phyloP scores from a whole-genome alignment of 345 rosid species.

The Gossypium ekmanianum region DNA sequence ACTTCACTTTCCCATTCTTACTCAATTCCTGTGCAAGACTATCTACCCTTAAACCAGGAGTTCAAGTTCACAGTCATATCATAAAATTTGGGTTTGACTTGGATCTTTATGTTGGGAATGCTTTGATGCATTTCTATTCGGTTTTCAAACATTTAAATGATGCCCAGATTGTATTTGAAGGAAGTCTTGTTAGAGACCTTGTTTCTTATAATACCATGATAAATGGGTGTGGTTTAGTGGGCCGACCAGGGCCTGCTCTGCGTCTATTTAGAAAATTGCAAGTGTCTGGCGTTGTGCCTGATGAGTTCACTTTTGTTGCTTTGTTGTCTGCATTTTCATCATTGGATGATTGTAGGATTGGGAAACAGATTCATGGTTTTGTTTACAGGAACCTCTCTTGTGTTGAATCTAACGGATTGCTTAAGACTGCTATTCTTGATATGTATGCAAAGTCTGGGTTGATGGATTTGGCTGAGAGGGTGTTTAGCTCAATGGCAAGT shows the following conservation, averaged over 20 bases:
- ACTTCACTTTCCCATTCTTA: constrained; percentile 39
- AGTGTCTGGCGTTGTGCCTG: constrained; percentile 28
- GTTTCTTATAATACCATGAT: constrained; percentile 40
- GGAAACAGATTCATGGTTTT: constrained; percentile 29
- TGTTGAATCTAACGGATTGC: constrained; percentile 25
- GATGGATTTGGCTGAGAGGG: constrained; percentile 32
- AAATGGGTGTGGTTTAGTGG: constrained; percentile 25
- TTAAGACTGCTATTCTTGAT: constrained; percentile 29
- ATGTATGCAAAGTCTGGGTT: constrained; percentile 37
- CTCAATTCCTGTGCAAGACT: constrained; percentile 34
- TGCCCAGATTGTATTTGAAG: constrained; percentile 34
- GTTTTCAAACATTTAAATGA: constrained; percentile 16
- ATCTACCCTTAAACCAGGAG: constrained; percentile 24
- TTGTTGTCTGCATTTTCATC: constrained; percentile 29
- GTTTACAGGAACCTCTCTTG: constrained; percentile 27
- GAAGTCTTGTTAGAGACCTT: constrained; percentile 33
- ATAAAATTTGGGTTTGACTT: constrained; percentile 28
- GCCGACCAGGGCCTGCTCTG: constrained; percentile 18
- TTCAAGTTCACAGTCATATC: constrained; percentile 33
- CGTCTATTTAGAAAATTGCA: constrained; percentile 25
- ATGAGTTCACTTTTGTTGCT: constrained; percentile 40
- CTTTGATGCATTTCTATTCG: constrained; percentile 30
- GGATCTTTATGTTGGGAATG: constrained; percentile 38
- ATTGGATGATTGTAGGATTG: constrained; percentile 27
- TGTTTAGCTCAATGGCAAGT: constrained; percentile 17